A percentile compares a stretch with the other conserved stretches of the same genome.
These are phyloP conservation scores for Tephrocybe sp. DNA, from an alignment of 768 basidiomycete genomes.

Conservation along the genomic window DNA sequence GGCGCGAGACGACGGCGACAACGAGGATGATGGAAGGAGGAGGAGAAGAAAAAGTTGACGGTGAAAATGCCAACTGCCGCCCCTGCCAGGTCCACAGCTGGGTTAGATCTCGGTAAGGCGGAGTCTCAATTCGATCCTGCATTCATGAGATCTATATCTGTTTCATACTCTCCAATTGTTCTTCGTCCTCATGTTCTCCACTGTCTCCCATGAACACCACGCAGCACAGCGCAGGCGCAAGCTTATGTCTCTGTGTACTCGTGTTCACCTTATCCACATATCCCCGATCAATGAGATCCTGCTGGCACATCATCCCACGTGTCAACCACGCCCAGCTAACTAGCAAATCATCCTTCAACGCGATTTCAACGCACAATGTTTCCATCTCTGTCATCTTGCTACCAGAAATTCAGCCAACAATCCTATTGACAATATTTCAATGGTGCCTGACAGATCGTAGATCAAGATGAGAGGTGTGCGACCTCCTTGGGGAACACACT, in stretches of 20 bases:
- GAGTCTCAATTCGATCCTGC: constrained; percentile 28
- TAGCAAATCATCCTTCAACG: neutral
- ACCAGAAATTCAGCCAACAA: neutral
- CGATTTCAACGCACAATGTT: neutral
- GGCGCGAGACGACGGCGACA: constrained; percentile 1
- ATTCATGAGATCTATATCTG: constrained; percentile 26
- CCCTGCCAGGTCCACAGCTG: constrained; percentile 16
- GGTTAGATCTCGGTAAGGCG: constrained; percentile 32
- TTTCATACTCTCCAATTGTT: constrained; percentile 8
- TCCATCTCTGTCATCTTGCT: neutral
- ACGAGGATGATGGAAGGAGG: constrained; percentile 19
- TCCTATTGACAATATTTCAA: neutral
- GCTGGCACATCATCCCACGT: constrained; percentile 12
- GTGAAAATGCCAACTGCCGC: constrained; percentile 20
- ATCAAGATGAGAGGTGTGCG: constrained; percentile 5
- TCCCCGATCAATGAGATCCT: constrained; percentile 24
- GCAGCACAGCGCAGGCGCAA: too few relatives aligned
- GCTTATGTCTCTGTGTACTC: too few relatives aligned
- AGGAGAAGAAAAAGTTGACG: constrained; percentile 17
- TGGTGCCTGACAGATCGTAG: constrained; percentile 16
- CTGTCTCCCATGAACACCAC: too few relatives aligned
- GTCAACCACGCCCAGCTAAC: neutral
- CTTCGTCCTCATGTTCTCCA: constrained; percentile 7
- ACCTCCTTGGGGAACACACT: constrained; percentile 1
- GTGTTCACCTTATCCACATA: neutral